Evolutionary conservation across 306 rosid genomes (phyloP), one percentile per base, ranked within the genome.

Genomic region (Prinsepia uniflora): DNA sequence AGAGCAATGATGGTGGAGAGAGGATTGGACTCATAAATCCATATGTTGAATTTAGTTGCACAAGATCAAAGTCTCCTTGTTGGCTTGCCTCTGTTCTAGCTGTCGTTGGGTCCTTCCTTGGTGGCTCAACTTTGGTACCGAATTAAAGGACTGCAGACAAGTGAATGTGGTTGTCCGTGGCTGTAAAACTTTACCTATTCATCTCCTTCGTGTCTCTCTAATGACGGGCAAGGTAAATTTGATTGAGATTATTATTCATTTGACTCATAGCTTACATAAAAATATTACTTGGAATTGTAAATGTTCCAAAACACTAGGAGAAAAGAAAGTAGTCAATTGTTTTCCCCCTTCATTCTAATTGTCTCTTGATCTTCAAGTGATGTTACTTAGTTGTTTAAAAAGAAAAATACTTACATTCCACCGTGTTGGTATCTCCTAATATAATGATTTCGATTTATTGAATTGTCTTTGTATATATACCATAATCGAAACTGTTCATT

Each of bases 1-100:
- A 86, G 81, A 82, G 41, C 30, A 76, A 86, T 86, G 96, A 73
- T 92, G 88, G 74, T 59, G 10, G 91, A 85, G 36, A 81, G 91
- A 80, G 96, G 96, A 73, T 84, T 90, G 84, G 87, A 83, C 76
- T 67, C 70, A 22, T 84, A 88, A 74, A 58, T 48, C 76, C 45
- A 40, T 70, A 18, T 11, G 20, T 61, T 6, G 44, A 15, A 48
- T 60, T 71, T 47, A 14, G 40, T 70, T 19, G 44, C 52, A 65
- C 46, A 4, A 18, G 20, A 11, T 19, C 42, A 22, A 34, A 14
- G 34, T 59, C 11, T 41, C 47, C 24, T 19, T 49, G 30, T 71
- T 65, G 60, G 34, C 40, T 39, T 18, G 47, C 17, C 22, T 15
- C 65, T n/a, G 6, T 5, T 68, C 30, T 30, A 61, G 60, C 54